Evolutionary conservation across 306 rosid genomes (phyloP).

Genomic region (Medicago ruthenica): DNA sequence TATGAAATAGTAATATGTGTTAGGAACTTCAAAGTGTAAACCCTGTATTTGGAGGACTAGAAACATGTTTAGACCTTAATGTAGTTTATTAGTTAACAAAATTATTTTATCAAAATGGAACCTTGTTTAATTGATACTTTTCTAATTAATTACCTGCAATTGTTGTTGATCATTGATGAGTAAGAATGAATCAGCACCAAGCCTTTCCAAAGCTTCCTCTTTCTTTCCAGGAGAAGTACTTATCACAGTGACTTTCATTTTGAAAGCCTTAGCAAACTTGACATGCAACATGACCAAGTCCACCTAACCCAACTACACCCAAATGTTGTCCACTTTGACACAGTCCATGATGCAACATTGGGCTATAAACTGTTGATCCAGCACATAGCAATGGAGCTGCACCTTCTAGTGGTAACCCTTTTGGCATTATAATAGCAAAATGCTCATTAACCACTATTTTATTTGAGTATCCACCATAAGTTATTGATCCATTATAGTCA

Average conservation of each 20-base stretch:
- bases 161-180: constrained; percentile 41
- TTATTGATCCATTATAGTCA: constrained; percentile 36
- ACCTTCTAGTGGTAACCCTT: constrained; percentile 18
- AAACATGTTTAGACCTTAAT: too few species aligned
- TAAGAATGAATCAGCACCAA: constrained; percentile 45
- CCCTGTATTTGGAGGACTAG: too few species aligned
- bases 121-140: too few species aligned
- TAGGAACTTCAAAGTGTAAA: too few species aligned
- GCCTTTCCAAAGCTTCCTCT: constrained; percentile 46
- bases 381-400: constrained; percentile 12
- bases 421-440: constrained; percentile 8
- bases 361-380: constrained; percentile 21
- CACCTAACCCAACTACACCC: constrained; percentile 24
- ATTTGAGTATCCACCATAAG: constrained; percentile 21
- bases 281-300: constrained; percentile 48
- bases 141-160: neutral
- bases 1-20: too few species aligned
- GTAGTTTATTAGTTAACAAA: too few species aligned
- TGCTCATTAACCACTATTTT: constrained; percentile 12
- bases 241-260: constrained; percentile 46
- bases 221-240: constrained; percentile 50
- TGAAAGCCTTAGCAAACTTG: constrained; percentile 53
- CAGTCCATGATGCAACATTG: constrained; percentile 7
- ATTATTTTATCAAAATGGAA: too few species aligned
- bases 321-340: constrained; percentile 13